These are phyloP conservation scores for Colletotrichum sp. DNA, from an alignment of 2,329 filamentous ascomycete genomes.

Conservation along the genomic window DNA sequence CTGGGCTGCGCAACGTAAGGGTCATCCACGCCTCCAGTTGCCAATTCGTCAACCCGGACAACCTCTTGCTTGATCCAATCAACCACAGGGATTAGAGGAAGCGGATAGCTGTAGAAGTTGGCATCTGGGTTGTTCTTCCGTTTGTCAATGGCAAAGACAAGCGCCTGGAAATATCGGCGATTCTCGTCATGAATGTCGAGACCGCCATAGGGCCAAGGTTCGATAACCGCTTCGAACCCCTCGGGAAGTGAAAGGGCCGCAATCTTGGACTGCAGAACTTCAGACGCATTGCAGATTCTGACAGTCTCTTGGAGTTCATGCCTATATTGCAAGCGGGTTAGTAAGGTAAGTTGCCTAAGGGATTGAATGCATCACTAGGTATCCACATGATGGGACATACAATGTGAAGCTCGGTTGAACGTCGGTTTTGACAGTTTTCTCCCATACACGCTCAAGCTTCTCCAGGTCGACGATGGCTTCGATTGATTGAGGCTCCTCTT, in stretches of 20 bases:
- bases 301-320: background rate
- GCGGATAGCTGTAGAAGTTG: conserved; percentile 72
- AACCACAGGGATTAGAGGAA: conserved; percentile 70
- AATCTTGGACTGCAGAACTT: background rate
- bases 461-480: conserved; percentile 38
- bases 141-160: conserved; percentile 36
- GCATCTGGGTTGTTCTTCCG: conserved; percentile 13
- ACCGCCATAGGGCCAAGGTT: conserved; percentile 59
- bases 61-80: conserved; percentile 67
- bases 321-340: background rate
- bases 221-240: conserved; percentile 41
- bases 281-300: background rate
- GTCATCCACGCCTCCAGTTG: conserved; percentile 65
- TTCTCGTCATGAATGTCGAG: conserved; percentile 11
- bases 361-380: no score
- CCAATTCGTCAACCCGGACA: conserved; percentile 71
- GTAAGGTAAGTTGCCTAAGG: no score
- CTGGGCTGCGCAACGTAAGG: conserved; percentile 38
- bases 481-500: conserved; percentile 26
- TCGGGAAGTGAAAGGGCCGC: background rate
- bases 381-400: background rate
- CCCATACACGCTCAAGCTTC: background rate
- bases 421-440: background rate
- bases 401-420: background rate
- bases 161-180: conserved; percentile 25